Evolutionary conservation across 2,329 filamentous ascomycete genomes (phyloP), one percentile per base, ranked within the genome.

Genomic region (Magnaporthiopsis poae): DNA sequence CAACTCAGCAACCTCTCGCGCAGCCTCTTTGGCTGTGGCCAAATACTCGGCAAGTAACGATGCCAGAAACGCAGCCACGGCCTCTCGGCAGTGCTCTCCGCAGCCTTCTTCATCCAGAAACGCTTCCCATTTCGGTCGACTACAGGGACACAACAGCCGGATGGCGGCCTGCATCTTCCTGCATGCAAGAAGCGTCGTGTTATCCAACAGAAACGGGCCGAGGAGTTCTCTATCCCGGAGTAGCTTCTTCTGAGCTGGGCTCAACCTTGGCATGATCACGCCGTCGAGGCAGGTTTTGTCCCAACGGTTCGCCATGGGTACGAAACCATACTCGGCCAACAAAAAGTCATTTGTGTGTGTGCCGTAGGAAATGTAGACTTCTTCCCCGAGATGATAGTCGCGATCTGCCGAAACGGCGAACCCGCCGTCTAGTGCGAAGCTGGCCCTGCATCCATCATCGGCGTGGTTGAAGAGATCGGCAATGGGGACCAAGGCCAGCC

Each of bases 291-390:
- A 73, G 2, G 79, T 76, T 72, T 84, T 82, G 63, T 85, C 83
- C 78, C 81, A 84, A n/a, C 75, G 72, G 71, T 85, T 85, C 31
- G 74, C 71, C 12, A 69, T 70, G 29, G 82, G 73, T 13, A 81
- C 73, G 70, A 85, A 85, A 5, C 83, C 83, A 69, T 85, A 93
- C 75, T 92, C 89, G 0, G 85, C 82, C 2, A 92, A 81, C 25
- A 92, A 76, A 70, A 90, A 89, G 72, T 92, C 90, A 69, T 91
- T 90, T 35, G 82, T 82, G 73, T 92, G 90, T 0, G 81, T 74
- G 3, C 90, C 90, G 71, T 93, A 93, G 35, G 83, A 86, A 33
- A 90, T 85, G 68, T 83, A 85, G 0, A 93, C 77, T 76, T 92
- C 90, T 27, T 89, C 84, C 11, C 86, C 87, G 2, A 74, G 71